These are phyloP conservation scores for Naganishia sp. DNA, from an alignment of 1,284 basidiomycete species.

Conservation along the genomic window DNA sequence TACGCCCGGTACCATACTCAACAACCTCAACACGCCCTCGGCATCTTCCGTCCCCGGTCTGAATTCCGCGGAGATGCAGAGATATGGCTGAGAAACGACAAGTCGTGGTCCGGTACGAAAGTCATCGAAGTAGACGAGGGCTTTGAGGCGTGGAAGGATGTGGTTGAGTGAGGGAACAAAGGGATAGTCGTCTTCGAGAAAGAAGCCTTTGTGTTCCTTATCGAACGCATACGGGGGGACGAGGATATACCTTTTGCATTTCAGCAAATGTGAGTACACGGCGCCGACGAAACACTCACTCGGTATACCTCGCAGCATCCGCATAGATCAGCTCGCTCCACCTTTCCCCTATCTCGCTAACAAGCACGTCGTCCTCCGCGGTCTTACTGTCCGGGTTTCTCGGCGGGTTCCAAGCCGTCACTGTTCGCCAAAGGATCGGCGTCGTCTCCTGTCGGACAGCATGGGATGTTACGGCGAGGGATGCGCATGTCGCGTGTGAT, in stretches of 20 bases:
- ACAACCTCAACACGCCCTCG: background rate
- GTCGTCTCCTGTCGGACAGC: background rate
- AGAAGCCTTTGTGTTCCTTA: background rate
- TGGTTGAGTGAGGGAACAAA: background rate
- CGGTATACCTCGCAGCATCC: background rate
- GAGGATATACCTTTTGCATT: background rate
- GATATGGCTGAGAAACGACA: background rate
- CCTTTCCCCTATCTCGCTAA: background rate
- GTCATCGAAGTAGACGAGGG: slow-evolving; percentile 4
- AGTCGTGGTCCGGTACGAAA: background rate
- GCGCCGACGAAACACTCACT: background rate
- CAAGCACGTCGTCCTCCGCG: background rate
- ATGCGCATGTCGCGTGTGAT: slow-evolving; percentile 1
- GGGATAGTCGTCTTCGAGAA: background rate
- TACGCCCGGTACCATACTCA: background rate
- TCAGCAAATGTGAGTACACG: background rate
- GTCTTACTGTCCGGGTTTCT: background rate
- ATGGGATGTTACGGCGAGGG: background rate
- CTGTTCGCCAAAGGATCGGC: background rate
- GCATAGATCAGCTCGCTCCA: background rate
- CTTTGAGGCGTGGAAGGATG: slow-evolving; percentile 1
- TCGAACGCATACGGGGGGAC: background rate
- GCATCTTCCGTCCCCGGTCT: background rate
- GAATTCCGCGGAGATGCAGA: background rate
- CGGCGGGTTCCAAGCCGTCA: slow-evolving; percentile 1